A percentile compares a stretch with the other conserved stretches of the same genome.
Evolutionary conservation across 305 asterid species (phyloP).

Genomic region (Fraxinus floribunda): DNA sequence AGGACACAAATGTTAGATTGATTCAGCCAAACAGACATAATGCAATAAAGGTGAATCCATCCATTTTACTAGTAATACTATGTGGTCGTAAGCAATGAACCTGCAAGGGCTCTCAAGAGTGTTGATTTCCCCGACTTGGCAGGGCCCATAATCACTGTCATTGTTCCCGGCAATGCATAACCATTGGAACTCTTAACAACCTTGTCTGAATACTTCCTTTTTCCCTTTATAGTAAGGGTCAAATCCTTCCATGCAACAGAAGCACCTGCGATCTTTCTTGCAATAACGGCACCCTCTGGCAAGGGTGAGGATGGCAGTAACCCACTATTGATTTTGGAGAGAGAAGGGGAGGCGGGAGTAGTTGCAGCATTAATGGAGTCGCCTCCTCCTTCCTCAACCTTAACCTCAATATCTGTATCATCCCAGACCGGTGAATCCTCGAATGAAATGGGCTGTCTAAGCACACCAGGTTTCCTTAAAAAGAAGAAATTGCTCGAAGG

Average conservation of each 20-base stretch:
- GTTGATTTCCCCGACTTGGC: constrained; percentile 98
- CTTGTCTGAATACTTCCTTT: constrained; percentile 83
- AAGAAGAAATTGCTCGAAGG: constrained; percentile 96
- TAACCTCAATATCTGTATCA: constrained; percentile 78
- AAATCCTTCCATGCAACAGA: constrained; percentile 94
- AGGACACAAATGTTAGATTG: constrained; percentile 7
- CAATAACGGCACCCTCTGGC: constrained; percentile 60
- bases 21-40: not conserved
- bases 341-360: constrained; percentile 79
- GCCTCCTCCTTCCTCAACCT: constrained; percentile 78
- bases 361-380: constrained; percentile 81
- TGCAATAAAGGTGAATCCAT: not conserved
- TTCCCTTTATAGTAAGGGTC: constrained; percentile 89
- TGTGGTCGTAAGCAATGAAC: constrained; percentile 34
- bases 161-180: constrained; percentile 92
- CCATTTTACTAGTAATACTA: not conserved
- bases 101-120: constrained; percentile 90
- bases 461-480: constrained; percentile 76
- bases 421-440: constrained; percentile 99
- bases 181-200: constrained; percentile 93
- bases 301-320: constrained; percentile 80
- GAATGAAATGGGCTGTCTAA: constrained; percentile 86
- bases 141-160: constrained; percentile 99
- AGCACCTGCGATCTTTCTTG: constrained; percentile 80
- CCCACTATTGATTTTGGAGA: constrained; percentile 84